These are phyloP conservation scores for Trichoderma endophyticum DNA, from an alignment of 2,329 filamentous ascomycete genomes.

Conservation along the genomic window DNA sequence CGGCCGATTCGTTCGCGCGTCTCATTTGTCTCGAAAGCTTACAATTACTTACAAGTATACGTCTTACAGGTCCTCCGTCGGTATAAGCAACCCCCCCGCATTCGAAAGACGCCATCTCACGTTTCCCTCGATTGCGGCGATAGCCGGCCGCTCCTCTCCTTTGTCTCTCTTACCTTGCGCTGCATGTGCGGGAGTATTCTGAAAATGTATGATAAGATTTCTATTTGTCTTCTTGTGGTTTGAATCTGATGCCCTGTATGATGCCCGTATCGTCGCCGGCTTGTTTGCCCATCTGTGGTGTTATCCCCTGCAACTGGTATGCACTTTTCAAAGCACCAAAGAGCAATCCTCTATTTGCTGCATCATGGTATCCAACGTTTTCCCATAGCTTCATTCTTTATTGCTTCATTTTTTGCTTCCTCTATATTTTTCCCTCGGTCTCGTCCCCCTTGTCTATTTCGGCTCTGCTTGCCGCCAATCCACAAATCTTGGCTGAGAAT, in stretches of 20 bases:
- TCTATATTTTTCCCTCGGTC: not conserved
- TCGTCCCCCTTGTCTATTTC: not conserved
- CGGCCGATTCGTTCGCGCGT: not conserved
- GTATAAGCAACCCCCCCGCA: slow-evolving; percentile 9
- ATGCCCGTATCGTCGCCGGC: not conserved
- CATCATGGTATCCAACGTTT: not conserved
- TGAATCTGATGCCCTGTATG: not conserved
- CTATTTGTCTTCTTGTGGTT: not conserved
- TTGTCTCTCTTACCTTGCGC: not conserved
- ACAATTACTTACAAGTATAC: not conserved
- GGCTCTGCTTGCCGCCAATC: not conserved
- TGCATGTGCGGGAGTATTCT: not conserved
- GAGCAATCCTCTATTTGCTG: not conserved
- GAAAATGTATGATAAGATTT: not conserved
- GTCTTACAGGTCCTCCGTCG: not conserved
- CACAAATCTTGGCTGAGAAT: slow-evolving; percentile 2
- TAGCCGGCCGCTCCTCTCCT: not conserved
- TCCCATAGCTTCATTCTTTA: not conserved
- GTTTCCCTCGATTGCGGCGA: not conserved
- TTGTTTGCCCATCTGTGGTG: not conserved
- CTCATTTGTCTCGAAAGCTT: not conserved
- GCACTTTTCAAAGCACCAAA: not conserved
- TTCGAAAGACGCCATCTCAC: slow-evolving; percentile 1
- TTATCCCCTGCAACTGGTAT: not conserved
- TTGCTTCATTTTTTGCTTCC: not conserved